phyloP scores from a whole-genome alignment of 2,329 filamentous ascomycete species.

The Emydomyces testavorans region DNA sequence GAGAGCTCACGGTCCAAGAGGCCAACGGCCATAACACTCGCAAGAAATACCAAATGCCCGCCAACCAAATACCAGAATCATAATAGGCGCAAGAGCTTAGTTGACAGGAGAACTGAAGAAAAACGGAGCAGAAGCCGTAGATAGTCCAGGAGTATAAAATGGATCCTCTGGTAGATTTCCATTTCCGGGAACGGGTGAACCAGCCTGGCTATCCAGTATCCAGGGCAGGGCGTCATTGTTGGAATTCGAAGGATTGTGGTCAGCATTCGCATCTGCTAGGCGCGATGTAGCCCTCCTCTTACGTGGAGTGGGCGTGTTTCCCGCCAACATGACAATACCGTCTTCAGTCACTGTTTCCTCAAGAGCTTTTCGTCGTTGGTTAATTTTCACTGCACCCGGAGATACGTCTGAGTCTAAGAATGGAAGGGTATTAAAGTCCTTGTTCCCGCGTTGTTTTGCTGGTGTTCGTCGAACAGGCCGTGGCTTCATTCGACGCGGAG shows the following conservation, averaged over 20 bases:
- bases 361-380: constrained; percentile 16
- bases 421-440: constrained; percentile 1
- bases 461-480: not conserved
- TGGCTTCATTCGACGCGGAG: not conserved
- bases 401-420: constrained; percentile 14
- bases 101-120: not conserved
- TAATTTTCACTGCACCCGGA: constrained; percentile 9
- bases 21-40: too few relatives aligned
- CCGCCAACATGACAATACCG: constrained; percentile 5
- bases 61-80: too few relatives aligned
- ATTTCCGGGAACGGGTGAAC: too few relatives aligned
- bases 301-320: constrained; percentile 1
- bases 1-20: too few relatives aligned
- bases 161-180: not conserved
- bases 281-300: constrained; percentile 1
- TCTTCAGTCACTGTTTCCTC: not conserved
- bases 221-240: too few relatives aligned
- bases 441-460: not conserved
- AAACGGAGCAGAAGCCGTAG: not conserved
- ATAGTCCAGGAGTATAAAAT: not conserved
- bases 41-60: too few relatives aligned
- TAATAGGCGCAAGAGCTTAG: not conserved
- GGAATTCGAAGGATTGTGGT: not conserved
- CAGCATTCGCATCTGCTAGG: not conserved
- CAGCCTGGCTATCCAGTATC: too few relatives aligned